Conservation (phyloP, 2,329 filamentous ascomycete species). For the Blumeria graminis region DNA sequence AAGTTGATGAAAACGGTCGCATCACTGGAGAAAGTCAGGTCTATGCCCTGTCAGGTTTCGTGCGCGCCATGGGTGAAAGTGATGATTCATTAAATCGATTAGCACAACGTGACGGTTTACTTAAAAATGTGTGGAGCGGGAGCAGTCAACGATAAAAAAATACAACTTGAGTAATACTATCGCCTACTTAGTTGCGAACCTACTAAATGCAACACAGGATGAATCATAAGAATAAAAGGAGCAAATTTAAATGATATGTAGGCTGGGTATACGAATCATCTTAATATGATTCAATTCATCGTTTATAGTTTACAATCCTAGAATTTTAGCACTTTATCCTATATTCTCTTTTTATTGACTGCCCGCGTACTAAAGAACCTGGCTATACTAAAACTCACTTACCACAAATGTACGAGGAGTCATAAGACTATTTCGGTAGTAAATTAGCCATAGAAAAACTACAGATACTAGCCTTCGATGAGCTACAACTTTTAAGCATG, state of each 20-base stretch:
- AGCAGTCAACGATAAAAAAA: slow-evolving; percentile 16
- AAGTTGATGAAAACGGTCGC: slow-evolving; percentile 97
- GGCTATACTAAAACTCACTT: no score
- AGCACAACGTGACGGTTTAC: slow-evolving; percentile 80
- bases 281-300: no score
- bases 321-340: neutral
- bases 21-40: slow-evolving; percentile 87
- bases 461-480: slow-evolving; percentile 26
- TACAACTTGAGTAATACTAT: slow-evolving; percentile 10
- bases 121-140: slow-evolving; percentile 89
- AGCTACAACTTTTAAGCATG: slow-evolving; percentile 34
- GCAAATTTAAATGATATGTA: neutral
- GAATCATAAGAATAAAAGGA: neutral
- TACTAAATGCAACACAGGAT: neutral
- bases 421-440: slow-evolving; percentile 15
- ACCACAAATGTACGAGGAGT: slow-evolving; percentile 13
- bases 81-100: slow-evolving; percentile 93
- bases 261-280: neutral
- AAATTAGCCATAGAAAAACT: slow-evolving; percentile 16
- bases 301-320: neutral
- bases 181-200: neutral
- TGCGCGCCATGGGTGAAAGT: slow-evolving; percentile 91
- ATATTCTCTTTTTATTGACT: neutral
- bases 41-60: slow-evolving; percentile 93
- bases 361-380: no score